These are phyloP conservation scores for Penicillium sp. DNA, from an alignment of 2,329 filamentous ascomycete genomes.

Conservation along the genomic window DNA sequence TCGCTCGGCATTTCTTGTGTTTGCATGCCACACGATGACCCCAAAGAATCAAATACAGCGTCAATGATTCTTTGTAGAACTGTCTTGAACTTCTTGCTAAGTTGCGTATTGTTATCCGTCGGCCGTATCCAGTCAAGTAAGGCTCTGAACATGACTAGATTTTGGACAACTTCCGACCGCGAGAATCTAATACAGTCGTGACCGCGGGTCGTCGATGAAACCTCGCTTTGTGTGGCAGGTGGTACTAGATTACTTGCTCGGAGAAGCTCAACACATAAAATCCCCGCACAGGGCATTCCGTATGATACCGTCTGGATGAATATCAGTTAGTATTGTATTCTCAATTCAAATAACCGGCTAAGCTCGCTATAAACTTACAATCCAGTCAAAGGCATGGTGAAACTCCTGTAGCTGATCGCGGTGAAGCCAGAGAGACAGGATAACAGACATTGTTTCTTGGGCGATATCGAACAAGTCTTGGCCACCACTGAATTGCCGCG, in stretches of 20 bases:
- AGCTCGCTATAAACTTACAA: background rate
- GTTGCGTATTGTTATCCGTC: background rate
- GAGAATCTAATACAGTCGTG: background rate
- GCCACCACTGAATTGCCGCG: background rate
- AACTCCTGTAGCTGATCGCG: background rate
- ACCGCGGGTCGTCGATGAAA: background rate
- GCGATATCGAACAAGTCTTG: conserved; percentile 2
- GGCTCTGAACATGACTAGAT: background rate
- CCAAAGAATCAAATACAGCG: background rate
- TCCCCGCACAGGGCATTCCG: background rate
- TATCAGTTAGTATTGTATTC: background rate
- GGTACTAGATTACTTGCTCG: background rate
- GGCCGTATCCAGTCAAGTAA: conserved; percentile 1
- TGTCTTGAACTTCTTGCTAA: background rate
- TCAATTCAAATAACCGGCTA: no score
- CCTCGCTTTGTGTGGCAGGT: background rate
- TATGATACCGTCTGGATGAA: background rate
- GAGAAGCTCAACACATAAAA: background rate
- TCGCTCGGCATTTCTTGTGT: background rate
- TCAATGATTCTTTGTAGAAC: background rate
- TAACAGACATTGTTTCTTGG: background rate
- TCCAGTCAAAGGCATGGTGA: background rate
- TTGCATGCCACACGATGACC: background rate
- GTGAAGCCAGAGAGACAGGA: background rate
- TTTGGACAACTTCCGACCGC: background rate